Conservation (phyloP, 2,329 filamentous ascomycete genomes). For the Allantophomopsis lycopodina region DNA sequence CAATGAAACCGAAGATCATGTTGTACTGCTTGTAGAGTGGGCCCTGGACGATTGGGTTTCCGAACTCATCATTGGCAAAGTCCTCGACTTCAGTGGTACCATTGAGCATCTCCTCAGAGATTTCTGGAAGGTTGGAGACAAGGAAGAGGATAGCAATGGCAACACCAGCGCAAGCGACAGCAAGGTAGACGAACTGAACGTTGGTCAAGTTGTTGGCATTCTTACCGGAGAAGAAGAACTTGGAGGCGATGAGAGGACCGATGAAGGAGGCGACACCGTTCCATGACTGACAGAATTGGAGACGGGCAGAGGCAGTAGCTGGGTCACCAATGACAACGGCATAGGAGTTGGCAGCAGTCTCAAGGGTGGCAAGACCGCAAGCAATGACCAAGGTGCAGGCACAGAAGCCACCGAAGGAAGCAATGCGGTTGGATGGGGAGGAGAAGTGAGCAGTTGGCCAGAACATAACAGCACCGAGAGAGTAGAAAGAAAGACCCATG, state of each 20-base stretch:
- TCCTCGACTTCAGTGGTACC: constrained; percentile 27
- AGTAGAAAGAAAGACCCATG: constrained; percentile 59
- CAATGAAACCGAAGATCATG: constrained; percentile 61
- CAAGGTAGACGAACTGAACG: constrained; percentile 72
- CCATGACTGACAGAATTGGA: constrained; percentile 1
- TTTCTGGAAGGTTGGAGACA: constrained; percentile 49
- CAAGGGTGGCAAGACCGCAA: constrained; percentile 58
- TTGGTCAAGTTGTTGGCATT: constrained; percentile 41
- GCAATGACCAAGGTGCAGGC: constrained; percentile 61
- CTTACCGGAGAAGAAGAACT: constrained; percentile 55
- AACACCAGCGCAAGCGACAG: constrained; percentile 60
- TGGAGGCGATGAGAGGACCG: constrained; percentile 38
- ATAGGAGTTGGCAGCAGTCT: constrained; percentile 64
- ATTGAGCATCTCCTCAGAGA: constrained; percentile 28
- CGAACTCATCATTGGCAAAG: constrained; percentile 41
- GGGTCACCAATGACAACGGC: constrained; percentile 11
- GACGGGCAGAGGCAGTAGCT: background rate
- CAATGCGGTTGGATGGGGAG: constrained; percentile 31
- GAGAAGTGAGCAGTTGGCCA: constrained; percentile 61
- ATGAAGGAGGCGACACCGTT: constrained; percentile 17
- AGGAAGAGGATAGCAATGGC: constrained; percentile 53
- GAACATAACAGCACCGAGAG: constrained; percentile 61
- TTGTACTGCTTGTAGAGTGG: constrained; percentile 59
- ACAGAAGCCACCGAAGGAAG: constrained; percentile 67
- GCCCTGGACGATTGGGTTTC: constrained; percentile 25